Evolutionary conservation across 306 rosid genomes (phyloP), one percentile per base, ranked within the genome.

Genomic region (Datisca glomerata): DNA sequence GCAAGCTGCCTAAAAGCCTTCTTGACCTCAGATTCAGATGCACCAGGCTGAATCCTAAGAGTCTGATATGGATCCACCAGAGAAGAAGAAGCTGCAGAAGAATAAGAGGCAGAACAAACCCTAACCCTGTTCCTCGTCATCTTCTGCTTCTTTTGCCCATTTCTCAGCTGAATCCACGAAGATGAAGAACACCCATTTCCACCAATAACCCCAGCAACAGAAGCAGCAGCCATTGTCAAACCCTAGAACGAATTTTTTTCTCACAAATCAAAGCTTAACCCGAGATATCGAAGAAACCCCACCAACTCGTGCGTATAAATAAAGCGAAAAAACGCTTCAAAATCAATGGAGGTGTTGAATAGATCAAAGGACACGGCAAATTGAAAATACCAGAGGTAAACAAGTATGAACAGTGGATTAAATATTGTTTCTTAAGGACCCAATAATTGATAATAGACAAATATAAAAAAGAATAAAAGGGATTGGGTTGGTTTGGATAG

Each of bases 1-100:
- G 98, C 98, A 38, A 89, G 98, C 16, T 63, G 67, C 57, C 98
- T 62, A 50, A 75, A 89, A 29, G 98, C 95, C 55, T 80, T 89
- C 47, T 68, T 75, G 38, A 89, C 84, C 52, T 89, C 95, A 53
- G 91, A 64, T 78, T 84, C 92, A 56, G 93, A 78, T 25, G 98
- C 91, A 45, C 59, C 67, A 0, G 60, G 79, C 24, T 57, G 72
- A 55, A 89, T 73, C 61, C 63, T 73, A 21, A 89, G 73, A 42
- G 86, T 89, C 56, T 42, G 71, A 31, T 89, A 89, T 25, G 86
- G 81, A 73, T 89, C 95, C 45, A 33, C 19, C 5, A 61, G 67
- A 58, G 60, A 46, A 45, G 84, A 61, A 59, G 63, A 57, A 6
- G 70, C 32, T n/a, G 24, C 21, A 65, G 64, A 65, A 52, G 79